Conservation (phyloP, 108 stramenopile genomes). For the Cyclotella sp. region DNA sequence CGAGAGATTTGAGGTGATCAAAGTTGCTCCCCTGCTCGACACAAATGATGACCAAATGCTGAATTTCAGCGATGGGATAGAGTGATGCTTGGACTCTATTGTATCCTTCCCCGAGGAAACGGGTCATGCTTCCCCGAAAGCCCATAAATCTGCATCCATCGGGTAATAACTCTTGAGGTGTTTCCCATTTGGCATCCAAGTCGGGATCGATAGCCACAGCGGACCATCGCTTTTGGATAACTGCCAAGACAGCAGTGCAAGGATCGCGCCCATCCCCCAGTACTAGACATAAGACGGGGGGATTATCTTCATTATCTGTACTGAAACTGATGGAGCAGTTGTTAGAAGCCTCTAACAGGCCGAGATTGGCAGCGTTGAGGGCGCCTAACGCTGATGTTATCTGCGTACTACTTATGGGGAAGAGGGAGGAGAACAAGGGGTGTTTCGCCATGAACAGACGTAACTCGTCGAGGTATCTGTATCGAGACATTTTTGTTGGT, state of each 20-base stretch:
- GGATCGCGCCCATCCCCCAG: constrained; percentile 24
- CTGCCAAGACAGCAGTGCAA: constrained; percentile 22
- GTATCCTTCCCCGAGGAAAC: constrained; percentile 16
- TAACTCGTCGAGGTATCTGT: constrained; percentile 27
- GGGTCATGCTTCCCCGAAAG: constrained; percentile 18
- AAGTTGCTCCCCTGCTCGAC: constrained; percentile 6
- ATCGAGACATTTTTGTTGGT: constrained; percentile 7
- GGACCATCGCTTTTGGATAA: constrained; percentile 23
- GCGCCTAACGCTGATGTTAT: constrained; percentile 1
- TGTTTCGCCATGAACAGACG: not conserved
- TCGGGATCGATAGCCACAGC: constrained; percentile 28
- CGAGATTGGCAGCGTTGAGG: constrained; percentile 15
- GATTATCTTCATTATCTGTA: not conserved
- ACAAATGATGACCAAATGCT: constrained; percentile 23
- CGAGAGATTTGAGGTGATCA: constrained; percentile 13
- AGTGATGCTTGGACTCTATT: constrained; percentile 17
- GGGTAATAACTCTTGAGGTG: not conserved
- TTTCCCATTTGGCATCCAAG: constrained; percentile 29
- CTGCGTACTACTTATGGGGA: constrained; percentile 10
- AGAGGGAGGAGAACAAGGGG: constrained; percentile 14
- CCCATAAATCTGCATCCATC: constrained; percentile 17
- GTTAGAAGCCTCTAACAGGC: constrained; percentile 4
- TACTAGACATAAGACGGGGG: constrained; percentile 32
- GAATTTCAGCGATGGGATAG: not conserved
- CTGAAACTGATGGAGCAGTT: not conserved